These are phyloP conservation scores for Trichosporon asahii DNA, from an alignment of 1,284 basidiomycete species.

Conservation along the genomic window DNA sequence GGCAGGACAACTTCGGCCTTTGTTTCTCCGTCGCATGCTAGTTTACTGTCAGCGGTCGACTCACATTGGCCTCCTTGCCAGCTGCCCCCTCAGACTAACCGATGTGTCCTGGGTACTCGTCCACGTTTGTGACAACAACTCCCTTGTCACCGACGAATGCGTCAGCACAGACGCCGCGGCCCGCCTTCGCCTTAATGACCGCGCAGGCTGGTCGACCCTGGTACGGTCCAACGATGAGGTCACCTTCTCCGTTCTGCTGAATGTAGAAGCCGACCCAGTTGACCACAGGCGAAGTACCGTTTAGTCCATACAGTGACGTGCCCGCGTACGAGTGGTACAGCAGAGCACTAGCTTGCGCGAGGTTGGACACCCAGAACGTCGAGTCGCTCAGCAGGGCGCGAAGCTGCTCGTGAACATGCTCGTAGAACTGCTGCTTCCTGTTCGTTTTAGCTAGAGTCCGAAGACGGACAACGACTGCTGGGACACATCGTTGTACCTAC, in stretches of 20 bases:
- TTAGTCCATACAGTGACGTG: constrained; percentile 61
- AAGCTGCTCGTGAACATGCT: constrained; percentile 65
- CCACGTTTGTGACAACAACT: constrained; percentile 68
- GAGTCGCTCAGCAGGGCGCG: constrained; percentile 63
- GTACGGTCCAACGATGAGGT: constrained; percentile 74
- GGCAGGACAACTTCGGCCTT: constrained; percentile 83
- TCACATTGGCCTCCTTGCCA: neutral
- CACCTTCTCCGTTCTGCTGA: constrained; percentile 32
- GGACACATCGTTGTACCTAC: constrained; percentile 11
- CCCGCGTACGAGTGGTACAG: constrained; percentile 72
- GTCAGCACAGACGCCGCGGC: constrained; percentile 75
- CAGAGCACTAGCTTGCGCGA: constrained; percentile 74
- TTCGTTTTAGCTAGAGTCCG: neutral
- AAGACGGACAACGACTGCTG: neutral
- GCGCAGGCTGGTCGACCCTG: constrained; percentile 85
- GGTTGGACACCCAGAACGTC: constrained; percentile 79
- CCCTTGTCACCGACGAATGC: constrained; percentile 62
- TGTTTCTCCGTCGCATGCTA: constrained; percentile 77
- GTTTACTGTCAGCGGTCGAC: neutral
- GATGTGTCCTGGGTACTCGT: constrained; percentile 79
- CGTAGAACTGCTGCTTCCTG: constrained; percentile 70
- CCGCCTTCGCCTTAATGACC: constrained; percentile 62
- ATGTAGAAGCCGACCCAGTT: constrained; percentile 91
- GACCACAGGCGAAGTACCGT: constrained; percentile 60
- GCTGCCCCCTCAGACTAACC: constrained; percentile 29